Evolutionary conservation across 805 yeast species (phyloP), one percentile per base, ranked within the genome.

Genomic region (Myxozyma melibiosi): DNA sequence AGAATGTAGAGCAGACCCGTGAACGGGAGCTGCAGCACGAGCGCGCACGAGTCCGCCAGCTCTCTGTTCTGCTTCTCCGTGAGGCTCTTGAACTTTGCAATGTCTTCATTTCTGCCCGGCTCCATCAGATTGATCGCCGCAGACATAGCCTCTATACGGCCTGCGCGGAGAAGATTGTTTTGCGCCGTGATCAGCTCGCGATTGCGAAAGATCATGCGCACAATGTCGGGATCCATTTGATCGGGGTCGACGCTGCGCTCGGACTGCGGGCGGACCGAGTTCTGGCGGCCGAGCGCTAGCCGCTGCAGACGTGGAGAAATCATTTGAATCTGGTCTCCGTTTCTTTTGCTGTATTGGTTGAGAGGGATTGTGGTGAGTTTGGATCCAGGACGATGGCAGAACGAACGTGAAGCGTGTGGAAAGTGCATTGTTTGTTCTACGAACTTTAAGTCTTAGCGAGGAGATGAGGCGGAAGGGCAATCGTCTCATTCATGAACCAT

Each of bases 261-360:
- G 37, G 33, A 22, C 8, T 39, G 28, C 14, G 42, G 45, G 8
- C 45, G 45, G 16, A 25, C 11, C 22, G 47, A 43, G 25, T 43
- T 43, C n/a, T 43, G 25, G 35, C 25, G 37, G 14, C 47, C 47
- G 9, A 43, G 22, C 18, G 47, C 47, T 16, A 43, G 37, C 24
- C 47, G 28, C 30, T 43, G 47, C 9, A 43, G 35, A n/a, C 47
- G 47, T 6, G 47, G 47, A 7, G 22, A 30, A 27, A 43, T 22
- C 47, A 43, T 43, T 16, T 11, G n/a, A n/a, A n/a, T n/a, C n/a
- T n/a, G n/a, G n/a, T n/a, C n/a, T n/a, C n/a, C n/a, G n/a, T n/a
- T n/a, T n/a, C n/a, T n/a, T n/a, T n/a, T n/a, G n/a, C n/a, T n/a
- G n/a, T n/a, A n/a, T n/a, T n/a, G n/a, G n/a, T n/a, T n/a, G n/a